These are phyloP conservation scores for Capsicum rhomboideum DNA, from an alignment of 257 asterid genomes.

Conservation along the genomic window DNA sequence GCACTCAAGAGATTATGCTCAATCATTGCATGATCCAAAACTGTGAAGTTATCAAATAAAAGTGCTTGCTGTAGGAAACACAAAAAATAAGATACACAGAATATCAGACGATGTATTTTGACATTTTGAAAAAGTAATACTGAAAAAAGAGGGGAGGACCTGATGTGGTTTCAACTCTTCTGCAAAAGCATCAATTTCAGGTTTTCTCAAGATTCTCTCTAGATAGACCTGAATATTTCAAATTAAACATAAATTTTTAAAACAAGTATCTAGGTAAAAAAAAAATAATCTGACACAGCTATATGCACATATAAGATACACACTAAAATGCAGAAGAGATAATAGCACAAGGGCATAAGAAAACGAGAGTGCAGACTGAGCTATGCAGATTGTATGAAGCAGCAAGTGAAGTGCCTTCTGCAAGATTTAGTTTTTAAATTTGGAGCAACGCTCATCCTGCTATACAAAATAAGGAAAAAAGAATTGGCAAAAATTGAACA, in stretches of 20 bases:
- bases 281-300: too few species aligned
- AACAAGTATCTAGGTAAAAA: not conserved
- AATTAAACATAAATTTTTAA: not conserved
- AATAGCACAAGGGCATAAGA: not conserved
- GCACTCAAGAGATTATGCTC: conserved; percentile 98
- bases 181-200: conserved; percentile 95
- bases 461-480: not conserved
- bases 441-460: conserved; percentile 99
- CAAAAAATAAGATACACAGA: conserved; percentile 1
- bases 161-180: conserved; percentile 97
- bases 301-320: not conserved
- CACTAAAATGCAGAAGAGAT: not conserved
- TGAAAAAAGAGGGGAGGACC: conserved; percentile 30
- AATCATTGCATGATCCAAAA: conserved; percentile 97
- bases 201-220: conserved; percentile 92
- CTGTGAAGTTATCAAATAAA: conserved; percentile 87
- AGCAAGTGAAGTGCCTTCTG: conserved; percentile 64
- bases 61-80: conserved; percentile 58
- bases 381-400: not conserved
- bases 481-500: not conserved
- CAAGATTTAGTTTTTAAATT: conserved; percentile 84
- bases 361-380: not conserved
- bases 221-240: conserved; percentile 68
- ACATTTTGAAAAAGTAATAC: not conserved
- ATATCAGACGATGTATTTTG: conserved; percentile 3